Conservation (phyloP, 371 early-diverging fungal genomes). For the Apophysomyces ossiformis region DNA sequence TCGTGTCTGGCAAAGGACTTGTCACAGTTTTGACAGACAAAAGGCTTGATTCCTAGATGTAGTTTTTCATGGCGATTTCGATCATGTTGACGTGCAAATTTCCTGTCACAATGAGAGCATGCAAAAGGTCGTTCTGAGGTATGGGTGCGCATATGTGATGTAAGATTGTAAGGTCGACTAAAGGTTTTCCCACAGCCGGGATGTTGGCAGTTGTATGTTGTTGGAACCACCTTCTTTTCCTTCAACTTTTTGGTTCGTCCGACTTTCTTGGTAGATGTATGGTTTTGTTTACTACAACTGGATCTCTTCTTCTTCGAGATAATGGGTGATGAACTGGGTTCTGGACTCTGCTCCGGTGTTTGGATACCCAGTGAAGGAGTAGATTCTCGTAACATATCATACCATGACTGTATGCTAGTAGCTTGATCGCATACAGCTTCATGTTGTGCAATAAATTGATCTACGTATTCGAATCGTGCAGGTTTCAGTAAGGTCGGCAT, state of each 20-base stretch:
- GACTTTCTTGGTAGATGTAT: not conserved
- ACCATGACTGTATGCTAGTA: not conserved
- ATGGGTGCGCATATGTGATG: conserved; percentile 72
- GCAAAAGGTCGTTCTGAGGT: conserved; percentile 47
- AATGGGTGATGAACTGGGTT: not conserved
- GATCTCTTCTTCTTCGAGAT: not conserved
- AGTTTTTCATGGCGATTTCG: conserved; percentile 62
- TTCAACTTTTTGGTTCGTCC: conserved; percentile 6
- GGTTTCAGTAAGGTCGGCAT: not conserved
- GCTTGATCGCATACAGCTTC: conserved; percentile 10
- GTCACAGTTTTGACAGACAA: conserved; percentile 56
- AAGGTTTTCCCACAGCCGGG: conserved; percentile 73
- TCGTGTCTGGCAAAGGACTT: conserved; percentile 67
- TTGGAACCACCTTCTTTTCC: conserved; percentile 3
- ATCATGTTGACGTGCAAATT: conserved; percentile 65
- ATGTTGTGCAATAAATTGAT: conserved; percentile 10
- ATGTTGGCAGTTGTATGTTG: conserved; percentile 22
- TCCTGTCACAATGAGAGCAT: conserved; percentile 50
- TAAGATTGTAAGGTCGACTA: conserved; percentile 73
- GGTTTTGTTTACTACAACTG: not conserved
- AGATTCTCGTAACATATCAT: not conserved
- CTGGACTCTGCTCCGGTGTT: not conserved
- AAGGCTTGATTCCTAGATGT: conserved; percentile 62
- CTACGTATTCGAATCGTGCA: conserved; percentile 7
- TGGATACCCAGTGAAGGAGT: not conserved